A percentile compares a stretch with the other conserved stretches of the same genome.
These are phyloP conservation scores for Stephanodiscus minutulus DNA, from an alignment of 108 stramenopile species.

Conservation along the genomic window DNA sequence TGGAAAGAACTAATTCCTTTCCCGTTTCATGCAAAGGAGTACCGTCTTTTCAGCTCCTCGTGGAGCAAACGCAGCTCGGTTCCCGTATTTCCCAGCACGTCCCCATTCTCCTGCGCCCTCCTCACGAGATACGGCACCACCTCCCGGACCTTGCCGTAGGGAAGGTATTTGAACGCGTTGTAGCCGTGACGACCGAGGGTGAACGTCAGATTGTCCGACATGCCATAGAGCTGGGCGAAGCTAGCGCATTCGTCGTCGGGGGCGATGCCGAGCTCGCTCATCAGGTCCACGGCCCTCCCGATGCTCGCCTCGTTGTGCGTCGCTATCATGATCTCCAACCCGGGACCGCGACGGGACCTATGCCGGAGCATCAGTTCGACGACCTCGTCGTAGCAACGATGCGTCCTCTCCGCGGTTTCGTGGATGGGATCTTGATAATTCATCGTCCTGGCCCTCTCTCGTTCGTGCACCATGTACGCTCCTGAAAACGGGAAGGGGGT, in stretches of 20 bases:
- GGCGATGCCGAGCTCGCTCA: slow-evolving; percentile 71
- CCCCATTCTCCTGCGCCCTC: slow-evolving; percentile 95
- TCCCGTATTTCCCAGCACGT: slow-evolving; percentile 67
- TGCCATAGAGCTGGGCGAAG: slow-evolving; percentile 98
- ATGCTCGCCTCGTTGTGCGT: slow-evolving; percentile 92
- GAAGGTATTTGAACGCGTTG: slow-evolving; percentile 92
- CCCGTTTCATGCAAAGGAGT: slow-evolving; percentile 3
- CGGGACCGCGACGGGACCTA: slow-evolving; percentile 33
- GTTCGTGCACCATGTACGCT: slow-evolving; percentile 96
- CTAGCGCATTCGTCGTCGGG: slow-evolving; percentile 40
- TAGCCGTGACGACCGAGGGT: slow-evolving; percentile 87
- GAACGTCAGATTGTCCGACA: slow-evolving; percentile 95
- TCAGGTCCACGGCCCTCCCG: slow-evolving; percentile 67
- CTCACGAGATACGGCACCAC: slow-evolving; percentile 97
- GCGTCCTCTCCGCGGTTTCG: slow-evolving; percentile 84
- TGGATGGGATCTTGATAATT: slow-evolving; percentile 75
- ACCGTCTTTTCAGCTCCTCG: slow-evolving; percentile 50
- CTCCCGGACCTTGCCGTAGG: slow-evolving; percentile 93
- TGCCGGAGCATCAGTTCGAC: slow-evolving; percentile 66
- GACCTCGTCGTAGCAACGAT: slow-evolving; percentile 85
- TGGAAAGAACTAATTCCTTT: background rate
- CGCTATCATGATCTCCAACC: slow-evolving; percentile 90
- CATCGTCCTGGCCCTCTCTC: slow-evolving; percentile 65
- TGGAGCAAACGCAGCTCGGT: slow-evolving; percentile 59
- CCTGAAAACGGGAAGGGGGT: background rate